Base-by-base conservation (phyloP, 2,329 filamentous ascomycete genomes). In the Fusarium concolor region DNA sequence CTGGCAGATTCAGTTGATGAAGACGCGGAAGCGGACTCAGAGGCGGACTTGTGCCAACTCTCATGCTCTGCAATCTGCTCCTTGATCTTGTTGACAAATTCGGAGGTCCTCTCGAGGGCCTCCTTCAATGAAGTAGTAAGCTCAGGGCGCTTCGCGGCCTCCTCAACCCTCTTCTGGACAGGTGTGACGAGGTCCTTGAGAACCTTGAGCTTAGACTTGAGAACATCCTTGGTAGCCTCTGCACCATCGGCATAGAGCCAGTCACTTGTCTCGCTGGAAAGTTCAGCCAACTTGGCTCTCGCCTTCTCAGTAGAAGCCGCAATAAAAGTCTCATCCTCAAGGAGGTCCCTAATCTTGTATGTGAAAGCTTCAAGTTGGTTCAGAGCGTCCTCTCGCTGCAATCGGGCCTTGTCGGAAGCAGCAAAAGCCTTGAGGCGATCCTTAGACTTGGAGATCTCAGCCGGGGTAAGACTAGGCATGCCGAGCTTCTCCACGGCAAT, bases 331-430 rank as follows among this genome's bases (percentile, higher is more conserved):
- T 92, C 89, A 62, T 91, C 90, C 41, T 93, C 90, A 3, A 97
- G 84, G 43, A 97, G 85, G 77, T 97, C 94, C 26, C 94, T 90
- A 28, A 92, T 87, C 74, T 89, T 91, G 84, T 99, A 99, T 15
- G 95, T 97, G 79, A 92, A 98, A 14, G 87, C 90, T 79, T 99
- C 96, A n/a, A 99, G 88, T 68, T 92, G 91, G 80, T 98, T 99
- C 58, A 97, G 83, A 2, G 92, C 89, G 77, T 97, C 95, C 77
- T 97, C 94, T 31, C 94, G 89, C 59, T 89, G 83, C 35, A 89
- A 81, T 50, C 94, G 91, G 28, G 91, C 88, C 70, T 87, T 87
- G 79, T 99, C 96, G 4, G 95, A 97, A 26, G 87, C 84, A 70
- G 96, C 93, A 73, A 99, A 98, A 6, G 93, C 90, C 73, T 89